phyloP scores from a whole-genome alignment of 2,329 filamentous ascomycete species.

The Sporothrix luriei region DNA sequence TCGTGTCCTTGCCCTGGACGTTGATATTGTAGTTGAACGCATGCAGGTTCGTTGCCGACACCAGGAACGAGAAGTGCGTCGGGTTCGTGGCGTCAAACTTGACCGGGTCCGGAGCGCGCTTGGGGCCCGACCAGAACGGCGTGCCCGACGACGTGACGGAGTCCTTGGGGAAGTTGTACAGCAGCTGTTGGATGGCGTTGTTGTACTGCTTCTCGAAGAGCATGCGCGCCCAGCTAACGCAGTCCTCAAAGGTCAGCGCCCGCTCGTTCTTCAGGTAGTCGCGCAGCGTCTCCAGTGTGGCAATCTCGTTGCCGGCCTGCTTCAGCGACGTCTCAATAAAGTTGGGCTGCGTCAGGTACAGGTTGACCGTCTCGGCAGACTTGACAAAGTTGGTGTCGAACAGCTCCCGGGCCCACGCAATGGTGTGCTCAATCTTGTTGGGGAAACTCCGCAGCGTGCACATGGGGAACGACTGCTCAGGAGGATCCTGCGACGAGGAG shows the following conservation, averaged over 20 bases:
- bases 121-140: constrained; percentile 96
- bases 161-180: constrained; percentile 98
- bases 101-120: constrained; percentile 89
- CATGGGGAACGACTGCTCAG: constrained; percentile 99
- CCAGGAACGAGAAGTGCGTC: constrained; percentile 85
- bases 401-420: constrained; percentile 94
- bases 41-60: constrained; percentile 87
- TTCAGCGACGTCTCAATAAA: constrained; percentile 86
- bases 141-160: constrained; percentile 83
- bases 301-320: constrained; percentile 92
- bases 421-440: constrained; percentile 97
- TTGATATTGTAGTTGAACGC: constrained; percentile 99
- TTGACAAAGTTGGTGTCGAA: constrained; percentile 95
- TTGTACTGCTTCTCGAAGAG: constrained; percentile 97
- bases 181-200: constrained; percentile 90
- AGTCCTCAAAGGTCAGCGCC: constrained; percentile 90
- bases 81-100: constrained; percentile 84
- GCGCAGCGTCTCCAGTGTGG: constrained; percentile 84
- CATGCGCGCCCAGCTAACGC: constrained; percentile 90
- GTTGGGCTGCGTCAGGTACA: constrained; percentile 88
- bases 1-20: constrained; percentile 69
- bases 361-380: constrained; percentile 88
- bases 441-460: constrained; percentile 96
- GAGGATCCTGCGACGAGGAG: constrained; percentile 90
- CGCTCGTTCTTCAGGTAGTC: constrained; percentile 92